Base-by-base conservation (phyloP, 768 basidiomycete genomes). In the Multifurca ochricompacta region DNA sequence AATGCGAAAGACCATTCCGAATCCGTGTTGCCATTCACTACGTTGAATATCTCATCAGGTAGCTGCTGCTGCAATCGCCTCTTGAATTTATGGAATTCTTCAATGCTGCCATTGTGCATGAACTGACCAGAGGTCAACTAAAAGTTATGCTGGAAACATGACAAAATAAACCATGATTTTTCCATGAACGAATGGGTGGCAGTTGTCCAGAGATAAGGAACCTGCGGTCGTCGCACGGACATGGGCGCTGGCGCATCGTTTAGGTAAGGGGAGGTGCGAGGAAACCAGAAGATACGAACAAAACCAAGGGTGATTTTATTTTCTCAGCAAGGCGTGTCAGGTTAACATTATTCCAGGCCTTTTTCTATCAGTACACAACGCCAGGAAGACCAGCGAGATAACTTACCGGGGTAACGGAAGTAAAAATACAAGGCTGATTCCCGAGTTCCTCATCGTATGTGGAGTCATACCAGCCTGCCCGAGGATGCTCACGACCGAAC, bases 311-410 rank as follows among this genome's bases (percentile, higher is more conserved):
- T 1, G 90, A 93, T 67, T 93, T 90, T 70, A 95, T 94, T 73
- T 98, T 98, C 70, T 97, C 94, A 1, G 96, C 95, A 28, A 99
- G 70, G 14, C 96, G 81, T n/a, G 79, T 80, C 40, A 99, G 77
- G 66, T 99, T 98, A 23, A 85, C 80, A 65, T 97, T 96, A 65
- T 93, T 94, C 95, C 96, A 98, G 6, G 93, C 96, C 87, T 96
- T 34, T 10, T 11, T n/a, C 31, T 25, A 19, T 53, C 2, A 48
- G 48, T 23, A 14, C 16, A 7, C n/a, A 13, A 5, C 18, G n/a
- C 37, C 10, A 19, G 9, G 27, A 13, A 5, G 6, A 14, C 14
- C 4, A 52, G 13, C 10, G 36, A 36, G n/a, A n/a, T 28, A 9
- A 67, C 78, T 63, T 63, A 92, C 93, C 4, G 94, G 94, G 10